These are phyloP conservation scores for Acanthamoeba quina DNA, from an alignment of 208 protist species.

Conservation along the genomic window DNA sequence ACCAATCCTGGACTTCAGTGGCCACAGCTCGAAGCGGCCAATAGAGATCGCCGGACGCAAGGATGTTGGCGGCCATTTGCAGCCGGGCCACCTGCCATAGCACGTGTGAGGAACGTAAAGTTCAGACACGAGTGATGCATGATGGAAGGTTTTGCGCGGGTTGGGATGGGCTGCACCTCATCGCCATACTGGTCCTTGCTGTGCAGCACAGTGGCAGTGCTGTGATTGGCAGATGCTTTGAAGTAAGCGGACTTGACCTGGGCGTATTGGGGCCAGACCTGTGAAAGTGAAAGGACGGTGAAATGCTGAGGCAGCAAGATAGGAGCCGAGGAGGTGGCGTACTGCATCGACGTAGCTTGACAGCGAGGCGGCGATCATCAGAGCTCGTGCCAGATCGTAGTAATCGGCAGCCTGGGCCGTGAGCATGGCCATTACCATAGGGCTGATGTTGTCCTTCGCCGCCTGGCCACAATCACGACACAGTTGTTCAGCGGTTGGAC, in stretches of 20 bases:
- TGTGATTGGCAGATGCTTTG: slow-evolving; percentile 5
- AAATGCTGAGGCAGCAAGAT: background rate
- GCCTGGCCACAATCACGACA: background rate
- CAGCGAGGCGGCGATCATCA: background rate
- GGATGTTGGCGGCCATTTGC: background rate
- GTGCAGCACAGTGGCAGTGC: background rate
- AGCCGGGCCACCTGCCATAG: background rate
- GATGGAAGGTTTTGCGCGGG: too few relatives aligned
- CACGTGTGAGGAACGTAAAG: background rate
- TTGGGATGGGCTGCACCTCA: background rate
- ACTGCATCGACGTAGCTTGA: background rate
- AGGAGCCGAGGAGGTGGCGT: background rate
- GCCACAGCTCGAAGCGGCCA: background rate
- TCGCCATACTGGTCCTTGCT: slow-evolving; percentile 51
- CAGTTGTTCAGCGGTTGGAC: background rate
- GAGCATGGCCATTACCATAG: slow-evolving; percentile 29
- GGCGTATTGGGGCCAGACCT: slow-evolving; percentile 11
- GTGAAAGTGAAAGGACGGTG: background rate
- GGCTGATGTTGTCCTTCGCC: slow-evolving; percentile 47
- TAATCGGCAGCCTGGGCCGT: slow-evolving; percentile 18
- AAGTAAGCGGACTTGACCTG: slow-evolving; percentile 37
- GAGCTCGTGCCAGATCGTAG: background rate
- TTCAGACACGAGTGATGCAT: background rate
- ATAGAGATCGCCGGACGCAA: background rate
- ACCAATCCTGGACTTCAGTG: slow-evolving; percentile 1